Evolutionary conservation across 495 filamentous ascomycete species (phyloP), one percentile per base, ranked within the genome.

Genomic region (Aspergillus kassunensis): DNA sequence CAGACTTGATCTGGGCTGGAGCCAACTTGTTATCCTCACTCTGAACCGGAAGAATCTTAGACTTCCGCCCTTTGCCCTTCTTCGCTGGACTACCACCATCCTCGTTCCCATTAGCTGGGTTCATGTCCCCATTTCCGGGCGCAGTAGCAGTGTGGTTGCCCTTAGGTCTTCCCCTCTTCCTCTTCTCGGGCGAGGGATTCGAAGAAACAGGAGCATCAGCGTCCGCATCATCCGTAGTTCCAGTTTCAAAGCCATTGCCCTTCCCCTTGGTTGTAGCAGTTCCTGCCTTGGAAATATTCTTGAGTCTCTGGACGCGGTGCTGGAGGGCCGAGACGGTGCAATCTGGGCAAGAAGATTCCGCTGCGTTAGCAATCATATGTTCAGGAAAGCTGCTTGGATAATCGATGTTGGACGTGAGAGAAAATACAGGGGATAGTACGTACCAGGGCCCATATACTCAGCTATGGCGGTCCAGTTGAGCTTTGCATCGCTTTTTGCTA

Each of bases 241-340:
- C 48, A n/a, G 13, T 11, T 0, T 18, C 29, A 21, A 27, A 11
- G 13, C 21, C 39, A 10, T 34, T 29, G 39, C 23, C 23, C 16
- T n/a, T n/a, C n/a, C n/a, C n/a, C n/a, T n/a, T n/a, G n/a, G n/a
- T n/a, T n/a, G n/a, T n/a, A n/a, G n/a, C n/a, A n/a, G n/a, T n/a
- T n/a, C n/a, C n/a, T n/a, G n/a, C n/a, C n/a, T n/a, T n/a, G n/a
- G n/a, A n/a, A n/a, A n/a, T n/a, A n/a, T 1, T 56, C 64, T 10
- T 52, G n/a, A 73, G 33, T 13, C 59, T 60, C 23, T 59, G 53
- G 36, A 72, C 41, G 30, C 60, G 65, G 48, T 67, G 63, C 33
- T 58, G 50, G 12, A 71, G 33, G 10, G 70, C 67, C 13, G 49
- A 57, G n/a, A 41, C 35, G 39, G 61, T 67, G 49, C 67, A 69